A percentile compares a stretch with the other conserved stretches of the same genome.
Conservation (phyloP, 75 land plant species). For the Pinus taeda region DNA sequence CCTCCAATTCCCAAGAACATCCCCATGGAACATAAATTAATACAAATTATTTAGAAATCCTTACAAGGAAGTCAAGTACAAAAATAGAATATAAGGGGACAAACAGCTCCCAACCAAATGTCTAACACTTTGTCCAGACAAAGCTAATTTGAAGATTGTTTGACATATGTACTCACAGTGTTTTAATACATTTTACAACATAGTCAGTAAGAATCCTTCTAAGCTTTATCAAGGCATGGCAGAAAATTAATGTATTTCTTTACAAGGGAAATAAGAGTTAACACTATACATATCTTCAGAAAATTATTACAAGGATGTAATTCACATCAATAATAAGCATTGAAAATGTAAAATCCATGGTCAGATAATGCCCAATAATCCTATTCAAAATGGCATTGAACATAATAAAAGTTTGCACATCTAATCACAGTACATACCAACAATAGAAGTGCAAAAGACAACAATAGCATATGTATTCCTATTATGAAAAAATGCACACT, state of each 20-base stretch:
- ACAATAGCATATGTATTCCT: background rate
- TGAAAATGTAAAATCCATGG: constrained; percentile 5
- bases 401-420: background rate
- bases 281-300: no score
- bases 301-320: no score
- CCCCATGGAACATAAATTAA: no score
- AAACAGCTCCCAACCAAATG: background rate
- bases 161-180: background rate
- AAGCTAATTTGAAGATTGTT: background rate
- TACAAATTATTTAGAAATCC: no score
- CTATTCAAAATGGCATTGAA: background rate
- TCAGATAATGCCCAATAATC: background rate
- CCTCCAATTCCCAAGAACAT: no score
- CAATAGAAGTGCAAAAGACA: background rate
- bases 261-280: no score
- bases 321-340: background rate
- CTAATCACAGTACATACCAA: background rate
- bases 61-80: no score
- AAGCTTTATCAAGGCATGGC: no score
- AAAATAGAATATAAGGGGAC: background rate
- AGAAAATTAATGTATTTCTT: no score
- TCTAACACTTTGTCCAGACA: background rate
- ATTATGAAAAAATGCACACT: background rate
- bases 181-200: no score
- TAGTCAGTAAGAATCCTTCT: no score